Percentiles rank a stretch among this genome's conserved stretches.
Evolutionary conservation across 1,284 basidiomycete species (phyloP).

Genomic region (Mycena sp.): DNA sequence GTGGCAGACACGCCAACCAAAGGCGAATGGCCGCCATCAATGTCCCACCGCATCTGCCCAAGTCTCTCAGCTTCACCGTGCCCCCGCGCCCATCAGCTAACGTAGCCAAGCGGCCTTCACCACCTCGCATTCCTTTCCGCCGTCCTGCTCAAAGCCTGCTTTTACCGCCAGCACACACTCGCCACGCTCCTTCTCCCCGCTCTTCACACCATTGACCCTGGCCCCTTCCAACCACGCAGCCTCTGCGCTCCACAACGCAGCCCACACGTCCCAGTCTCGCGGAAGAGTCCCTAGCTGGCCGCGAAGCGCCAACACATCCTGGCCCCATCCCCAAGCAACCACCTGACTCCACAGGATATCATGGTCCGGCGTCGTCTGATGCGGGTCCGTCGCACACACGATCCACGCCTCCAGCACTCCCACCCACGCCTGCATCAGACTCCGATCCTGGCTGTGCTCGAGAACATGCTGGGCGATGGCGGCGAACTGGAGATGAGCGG

Average conservation of each 20-base stretch:
- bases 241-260: conserved; percentile 62
- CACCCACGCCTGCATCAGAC: conserved; percentile 58
- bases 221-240: conserved; percentile 82
- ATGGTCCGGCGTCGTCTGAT: conserved; percentile 86
- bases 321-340: conserved; percentile 77
- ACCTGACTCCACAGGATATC: conserved; percentile 93
- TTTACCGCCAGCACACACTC: conserved; percentile 38
- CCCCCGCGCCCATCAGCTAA: conserved; percentile 38
- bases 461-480: conserved; percentile 55
- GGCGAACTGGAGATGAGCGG: conserved; percentile 64
- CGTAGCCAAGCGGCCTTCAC: conserved; percentile 43
- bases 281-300: conserved; percentile 39
- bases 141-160: conserved; percentile 50
- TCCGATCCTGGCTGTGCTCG: conserved; percentile 47
- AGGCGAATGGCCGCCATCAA: conserved; percentile 65
- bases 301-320: conserved; percentile 59
- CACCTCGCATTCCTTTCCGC: conserved; percentile 47
- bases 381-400: conserved; percentile 88
- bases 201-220: conserved; percentile 72
- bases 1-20: conserved; percentile 67
- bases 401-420: conserved; percentile 77
- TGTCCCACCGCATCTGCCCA: conserved; percentile 47
- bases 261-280: conserved; percentile 50
- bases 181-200: conserved; percentile 72
- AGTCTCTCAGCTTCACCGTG: conserved; percentile 32